Evolutionary conservation across 139 green algal species (phyloP).

Genomic region (Dunaliella primolecta): DNA sequence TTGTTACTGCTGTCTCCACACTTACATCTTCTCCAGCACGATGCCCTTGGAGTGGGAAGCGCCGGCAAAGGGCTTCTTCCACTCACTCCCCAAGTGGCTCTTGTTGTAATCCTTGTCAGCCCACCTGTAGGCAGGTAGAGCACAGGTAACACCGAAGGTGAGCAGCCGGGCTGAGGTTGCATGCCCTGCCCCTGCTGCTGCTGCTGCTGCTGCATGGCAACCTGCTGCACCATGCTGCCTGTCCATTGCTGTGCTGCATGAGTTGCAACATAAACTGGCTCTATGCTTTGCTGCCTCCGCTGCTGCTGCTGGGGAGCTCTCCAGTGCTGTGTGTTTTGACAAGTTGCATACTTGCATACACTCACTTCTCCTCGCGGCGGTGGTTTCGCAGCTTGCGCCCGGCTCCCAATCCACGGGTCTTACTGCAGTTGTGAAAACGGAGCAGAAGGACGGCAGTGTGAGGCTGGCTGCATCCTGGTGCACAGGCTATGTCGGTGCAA

Average conservation of each 20-base stretch:
- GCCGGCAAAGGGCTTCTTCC: conserved; percentile 99
- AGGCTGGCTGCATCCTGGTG: too few species aligned
- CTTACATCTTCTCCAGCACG: conserved; percentile 99
- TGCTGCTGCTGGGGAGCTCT: not conserved
- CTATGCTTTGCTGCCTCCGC: not conserved
- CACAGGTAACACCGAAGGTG: too few species aligned
- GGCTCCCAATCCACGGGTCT: conserved; percentile 99
- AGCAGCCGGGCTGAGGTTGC: too few species aligned
- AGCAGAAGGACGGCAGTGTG: too few species aligned
- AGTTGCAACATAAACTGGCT: not conserved
- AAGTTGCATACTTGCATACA: not conserved
- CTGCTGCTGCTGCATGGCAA: not conserved
- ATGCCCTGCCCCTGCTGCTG: not conserved
- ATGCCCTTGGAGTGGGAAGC: conserved; percentile 99
- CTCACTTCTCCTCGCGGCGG: conserved; percentile 89
- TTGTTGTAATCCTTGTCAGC: conserved; percentile 99
- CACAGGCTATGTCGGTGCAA: too few species aligned
- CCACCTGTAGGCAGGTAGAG: conserved; percentile 28
- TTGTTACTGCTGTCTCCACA: not conserved
- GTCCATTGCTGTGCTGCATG: not conserved
- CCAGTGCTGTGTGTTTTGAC: not conserved
- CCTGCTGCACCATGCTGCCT: not conserved
- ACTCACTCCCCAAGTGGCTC: conserved; percentile 94
- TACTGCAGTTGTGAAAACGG: conserved; percentile 57
- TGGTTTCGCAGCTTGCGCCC: conserved; percentile 96